Percentiles rank a stretch among this genome's conserved stretches.
These are phyloP conservation scores for Mortierella sp. DNA, from an alignment of 371 early-diverging fungal genomes.

Conservation along the genomic window DNA sequence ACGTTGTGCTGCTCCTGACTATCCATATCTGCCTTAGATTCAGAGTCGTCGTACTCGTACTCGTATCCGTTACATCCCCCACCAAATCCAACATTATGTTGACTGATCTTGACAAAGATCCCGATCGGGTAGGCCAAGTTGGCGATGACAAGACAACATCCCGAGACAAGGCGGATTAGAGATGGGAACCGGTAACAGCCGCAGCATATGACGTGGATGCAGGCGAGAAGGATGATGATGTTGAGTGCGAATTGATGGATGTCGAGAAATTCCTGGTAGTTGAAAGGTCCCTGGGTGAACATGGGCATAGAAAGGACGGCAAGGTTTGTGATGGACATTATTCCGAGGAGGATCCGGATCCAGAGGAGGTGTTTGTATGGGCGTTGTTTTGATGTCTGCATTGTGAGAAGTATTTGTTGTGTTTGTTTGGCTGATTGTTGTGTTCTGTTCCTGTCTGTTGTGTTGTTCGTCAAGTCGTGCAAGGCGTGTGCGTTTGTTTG, in stretches of 20 bases:
- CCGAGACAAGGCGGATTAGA: not conserved
- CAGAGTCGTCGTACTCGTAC: no score
- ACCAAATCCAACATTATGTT: not conserved
- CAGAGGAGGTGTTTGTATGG: not conserved
- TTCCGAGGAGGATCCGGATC: not conserved
- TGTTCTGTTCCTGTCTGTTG: not conserved
- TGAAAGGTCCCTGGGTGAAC: not conserved
- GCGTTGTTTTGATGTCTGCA: not conserved
- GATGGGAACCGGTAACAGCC: not conserved
- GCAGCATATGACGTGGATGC: not conserved
- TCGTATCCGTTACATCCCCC: not conserved
- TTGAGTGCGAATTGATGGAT: not conserved
- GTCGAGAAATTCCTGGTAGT: not conserved
- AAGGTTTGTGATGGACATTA: not conserved
- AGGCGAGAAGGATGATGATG: not conserved
- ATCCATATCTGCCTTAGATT: not conserved
- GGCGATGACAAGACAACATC: not conserved
- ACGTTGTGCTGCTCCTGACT: not conserved
- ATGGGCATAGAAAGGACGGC: not conserved
- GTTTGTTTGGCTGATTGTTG: not conserved
- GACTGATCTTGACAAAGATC: constrained; percentile 5
- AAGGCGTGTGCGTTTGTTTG: not conserved
- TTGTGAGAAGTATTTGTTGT: not conserved
- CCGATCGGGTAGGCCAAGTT: not conserved
- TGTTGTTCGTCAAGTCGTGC: not conserved